Evolutionary conservation across 2,329 filamentous ascomycete species (phyloP).

Genomic region (Claviceps pazoutovae): DNA sequence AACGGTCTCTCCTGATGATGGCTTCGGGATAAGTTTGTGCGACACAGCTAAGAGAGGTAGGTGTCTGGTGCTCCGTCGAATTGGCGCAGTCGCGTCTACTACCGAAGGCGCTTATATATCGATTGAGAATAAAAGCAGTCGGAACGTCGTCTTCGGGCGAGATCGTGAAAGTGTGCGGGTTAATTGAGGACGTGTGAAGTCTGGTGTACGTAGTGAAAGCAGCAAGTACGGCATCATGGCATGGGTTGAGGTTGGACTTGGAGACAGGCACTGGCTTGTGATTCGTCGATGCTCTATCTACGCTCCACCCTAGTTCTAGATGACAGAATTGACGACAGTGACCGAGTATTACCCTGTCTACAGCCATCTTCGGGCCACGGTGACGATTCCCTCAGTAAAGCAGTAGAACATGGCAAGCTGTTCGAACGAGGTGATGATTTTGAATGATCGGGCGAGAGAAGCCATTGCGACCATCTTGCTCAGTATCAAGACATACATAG

Average conservation of each 20-base stretch:
- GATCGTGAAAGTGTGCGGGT: background rate
- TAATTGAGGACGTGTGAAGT: background rate
- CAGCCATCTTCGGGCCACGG: too few species aligned
- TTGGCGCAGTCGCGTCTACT: background rate
- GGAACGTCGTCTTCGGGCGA: background rate
- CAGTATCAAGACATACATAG: background rate
- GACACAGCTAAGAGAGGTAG: background rate
- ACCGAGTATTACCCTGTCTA: too few species aligned
- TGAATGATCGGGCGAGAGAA: too few species aligned
- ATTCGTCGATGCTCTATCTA: background rate
- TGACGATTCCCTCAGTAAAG: too few species aligned
- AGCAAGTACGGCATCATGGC: background rate
- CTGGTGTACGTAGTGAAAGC: background rate
- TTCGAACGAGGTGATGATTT: too few species aligned
- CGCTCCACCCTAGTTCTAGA: background rate
- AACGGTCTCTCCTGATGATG: background rate
- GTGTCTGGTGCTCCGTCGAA: background rate
- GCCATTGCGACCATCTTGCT: too few species aligned
- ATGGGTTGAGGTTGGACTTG: background rate
- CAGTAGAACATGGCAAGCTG: too few species aligned
- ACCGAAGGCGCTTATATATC: background rate
- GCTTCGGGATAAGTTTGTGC: background rate
- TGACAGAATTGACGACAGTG: background rate
- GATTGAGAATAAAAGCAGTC: background rate
- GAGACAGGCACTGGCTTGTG: background rate